phyloP scores from a whole-genome alignment of 495 filamentous ascomycete species.

The Aspergillus olivimuriae region DNA sequence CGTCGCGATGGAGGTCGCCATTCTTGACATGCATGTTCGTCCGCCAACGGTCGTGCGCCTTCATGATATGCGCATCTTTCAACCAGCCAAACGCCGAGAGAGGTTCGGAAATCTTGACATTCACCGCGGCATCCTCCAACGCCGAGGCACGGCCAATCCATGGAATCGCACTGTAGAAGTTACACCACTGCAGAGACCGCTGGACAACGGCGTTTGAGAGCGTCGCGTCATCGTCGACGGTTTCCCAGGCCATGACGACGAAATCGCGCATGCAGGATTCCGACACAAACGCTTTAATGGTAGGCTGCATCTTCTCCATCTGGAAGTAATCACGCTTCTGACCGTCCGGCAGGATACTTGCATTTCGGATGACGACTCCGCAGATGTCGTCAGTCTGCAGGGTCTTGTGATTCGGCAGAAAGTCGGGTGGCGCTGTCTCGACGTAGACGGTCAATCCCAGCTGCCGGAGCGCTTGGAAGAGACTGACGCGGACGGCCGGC shows the following conservation, averaged over 20 bases:
- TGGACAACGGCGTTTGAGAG: conserved; percentile 47
- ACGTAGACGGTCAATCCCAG: conserved; percentile 43
- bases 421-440: conserved; percentile 42
- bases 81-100: conserved; percentile 53
- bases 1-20: conserved; percentile 7
- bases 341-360: conserved; percentile 41
- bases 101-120: conserved; percentile 33
- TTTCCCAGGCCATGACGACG: conserved; percentile 48
- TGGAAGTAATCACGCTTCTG: conserved; percentile 47
- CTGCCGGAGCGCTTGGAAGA: conserved; percentile 28
- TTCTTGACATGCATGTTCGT: conserved; percentile 30
- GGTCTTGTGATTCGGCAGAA: conserved; percentile 34
- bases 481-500: conserved; percentile 24
- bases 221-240: conserved; percentile 39
- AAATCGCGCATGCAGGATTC: conserved; percentile 45
- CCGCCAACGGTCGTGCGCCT: conserved; percentile 45
- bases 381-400: conserved; percentile 31
- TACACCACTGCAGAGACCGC: conserved; percentile 48
- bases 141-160: conserved; percentile 44
- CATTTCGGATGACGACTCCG: conserved; percentile 44
- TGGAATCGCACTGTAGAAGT: conserved; percentile 48
- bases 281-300: conserved; percentile 49
- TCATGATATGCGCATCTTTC: conserved; percentile 46
- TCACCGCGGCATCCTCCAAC: conserved; percentile 31
- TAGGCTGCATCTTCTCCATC: conserved; percentile 30